A percentile compares a stretch with the other conserved stretches of the same genome.
Conservation (phyloP, 1,139 yeast genomes). For the Kodamaea plutei region DNA sequence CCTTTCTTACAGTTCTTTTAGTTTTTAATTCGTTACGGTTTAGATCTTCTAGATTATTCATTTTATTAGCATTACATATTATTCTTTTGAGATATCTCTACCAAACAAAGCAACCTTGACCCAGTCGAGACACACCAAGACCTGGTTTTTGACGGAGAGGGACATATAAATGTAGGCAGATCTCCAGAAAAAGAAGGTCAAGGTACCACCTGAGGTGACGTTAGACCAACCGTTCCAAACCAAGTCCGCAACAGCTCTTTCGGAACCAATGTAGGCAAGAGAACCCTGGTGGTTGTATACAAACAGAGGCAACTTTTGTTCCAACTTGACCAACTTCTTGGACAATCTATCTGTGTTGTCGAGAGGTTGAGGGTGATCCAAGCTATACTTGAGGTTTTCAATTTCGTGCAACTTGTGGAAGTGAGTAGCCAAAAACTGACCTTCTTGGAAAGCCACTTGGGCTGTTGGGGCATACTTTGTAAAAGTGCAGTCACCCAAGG, state of each 20-base stretch:
- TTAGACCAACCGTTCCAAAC: constrained; percentile 85
- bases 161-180: constrained; percentile 92
- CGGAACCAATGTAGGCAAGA: constrained; percentile 81
- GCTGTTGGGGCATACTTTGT: constrained; percentile 94
- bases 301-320: constrained; percentile 53
- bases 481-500: constrained; percentile 91
- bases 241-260: constrained; percentile 90
- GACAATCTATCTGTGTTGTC: constrained; percentile 38
- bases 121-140: constrained; percentile 86
- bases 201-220: constrained; percentile 75
- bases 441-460: constrained; percentile 96
- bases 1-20: too few relatives aligned
- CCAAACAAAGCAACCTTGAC: constrained; percentile 81
- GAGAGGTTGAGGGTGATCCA: constrained; percentile 26
- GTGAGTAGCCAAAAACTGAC: constrained; percentile 70
- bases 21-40: too few relatives aligned
- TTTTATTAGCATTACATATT: constrained; percentile 9
- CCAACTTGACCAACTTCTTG: constrained; percentile 38
- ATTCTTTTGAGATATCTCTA: constrained; percentile 71
- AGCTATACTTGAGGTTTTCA: constrained; percentile 50
- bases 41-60: too few relatives aligned
- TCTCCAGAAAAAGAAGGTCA: constrained; percentile 92
- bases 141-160: constrained; percentile 81
- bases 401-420: constrained; percentile 68
- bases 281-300: constrained; percentile 69